Base-by-base conservation (phyloP, 208 protist genomes). In the Borovskyia barvae region DNA sequence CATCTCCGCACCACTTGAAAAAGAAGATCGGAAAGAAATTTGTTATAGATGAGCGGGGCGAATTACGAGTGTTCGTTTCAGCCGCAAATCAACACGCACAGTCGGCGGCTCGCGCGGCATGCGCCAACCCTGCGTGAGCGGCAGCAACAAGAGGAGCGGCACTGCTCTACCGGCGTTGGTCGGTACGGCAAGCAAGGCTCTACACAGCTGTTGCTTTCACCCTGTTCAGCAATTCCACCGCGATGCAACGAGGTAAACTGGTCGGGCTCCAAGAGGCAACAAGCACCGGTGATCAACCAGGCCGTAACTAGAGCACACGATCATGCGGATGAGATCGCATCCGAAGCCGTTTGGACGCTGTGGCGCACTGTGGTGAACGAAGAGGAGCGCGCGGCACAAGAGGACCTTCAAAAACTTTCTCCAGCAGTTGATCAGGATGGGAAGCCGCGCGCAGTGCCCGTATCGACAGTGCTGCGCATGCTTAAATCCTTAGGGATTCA, bases 121-220 rank as follows among this genome's bases (percentile, higher is more conserved):
- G 63, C 63, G 12, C 63, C 63, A 12, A 62, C 63, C 8, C 46
- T 70, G 39, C 63, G 63, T 8, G 63, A 70, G 32, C 63, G 63
- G 7, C 63, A 70, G 46, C 47, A 55, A 29, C 63, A 70, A 36
- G 47, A 61, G 17, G 61, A 52, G n/a, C 25, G 40, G 28, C 53
- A 40, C 14, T 25, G 14, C 17, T 30, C 20, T 58, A 19, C 39
- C 39, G 39, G 46, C 57, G 55, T 9, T 25, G 32, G 25, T 32
- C 55, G n/a, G 32, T 25, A 20, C 19, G 45, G 15, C 33, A 33
- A 2, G 32, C n/a, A n/a, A n/a, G n/a, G n/a, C n/a, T n/a, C 40
- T 0, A 9, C 40, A 12, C 52, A 35, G 33, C 26, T 30, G 9
- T 28, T 32, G 4, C 15, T 41, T 30, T 19, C 24, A 32, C 32